A percentile compares a stretch with the other conserved stretches of the same genome.
Conservation (phyloP, 345 rosid species). For the Pelargonium nanum region DNA sequence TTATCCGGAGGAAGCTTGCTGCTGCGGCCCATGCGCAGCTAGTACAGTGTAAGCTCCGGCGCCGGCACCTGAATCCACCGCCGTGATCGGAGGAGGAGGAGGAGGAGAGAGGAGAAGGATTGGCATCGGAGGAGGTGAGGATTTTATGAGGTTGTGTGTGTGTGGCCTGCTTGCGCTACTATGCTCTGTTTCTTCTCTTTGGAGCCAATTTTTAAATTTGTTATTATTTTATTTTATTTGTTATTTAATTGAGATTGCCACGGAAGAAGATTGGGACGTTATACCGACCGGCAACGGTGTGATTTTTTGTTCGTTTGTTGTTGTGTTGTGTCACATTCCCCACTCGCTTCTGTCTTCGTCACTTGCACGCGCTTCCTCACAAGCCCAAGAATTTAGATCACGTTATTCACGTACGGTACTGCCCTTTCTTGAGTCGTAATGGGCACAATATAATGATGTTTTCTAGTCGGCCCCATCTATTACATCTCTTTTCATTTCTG, state of each 20-base stretch:
- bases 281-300: conserved; percentile 17
- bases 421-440: too few relatives aligned
- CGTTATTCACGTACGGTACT: too few relatives aligned
- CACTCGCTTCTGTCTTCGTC: too few relatives aligned
- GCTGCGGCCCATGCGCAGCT: neutral
- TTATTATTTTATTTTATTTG: too few relatives aligned
- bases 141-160: too few relatives aligned
- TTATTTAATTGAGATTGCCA: conserved; percentile 3
- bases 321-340: too few relatives aligned
- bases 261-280: conserved; percentile 27
- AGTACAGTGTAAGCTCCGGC: neutral
- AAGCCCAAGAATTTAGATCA: too few relatives aligned
- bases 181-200: neutral
- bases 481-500: too few relatives aligned
- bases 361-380: too few relatives aligned
- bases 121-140: conserved; percentile 17
- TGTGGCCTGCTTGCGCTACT: too few relatives aligned
- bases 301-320: neutral
- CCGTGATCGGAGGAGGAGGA: conserved; percentile 10
- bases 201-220: neutral
- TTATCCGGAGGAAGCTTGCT: neutral
- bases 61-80: conserved; percentile 10
- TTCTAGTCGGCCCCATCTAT: too few relatives aligned
- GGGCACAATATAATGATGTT: too few relatives aligned
- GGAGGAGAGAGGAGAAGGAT: conserved; percentile 26